A percentile compares a stretch with the other conserved stretches of the same genome.
Evolutionary conservation across 306 rosid genomes (phyloP).

Genomic region (Albizia julibrissin): DNA sequence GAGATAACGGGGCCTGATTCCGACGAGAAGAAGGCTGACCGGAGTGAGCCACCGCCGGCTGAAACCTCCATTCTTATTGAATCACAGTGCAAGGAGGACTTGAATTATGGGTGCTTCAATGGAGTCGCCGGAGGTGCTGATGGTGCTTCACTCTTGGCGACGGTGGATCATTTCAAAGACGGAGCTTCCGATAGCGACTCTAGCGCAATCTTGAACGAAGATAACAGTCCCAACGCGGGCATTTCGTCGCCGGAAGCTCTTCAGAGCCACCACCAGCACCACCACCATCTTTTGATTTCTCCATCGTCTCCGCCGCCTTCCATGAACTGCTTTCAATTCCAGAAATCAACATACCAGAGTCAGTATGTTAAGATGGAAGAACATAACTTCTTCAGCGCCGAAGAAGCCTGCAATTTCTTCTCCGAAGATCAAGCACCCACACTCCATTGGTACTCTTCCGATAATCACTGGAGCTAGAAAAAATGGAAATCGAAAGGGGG

Average conservation of each 20-base stretch:
- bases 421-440: slow-evolving; percentile 91
- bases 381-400: slow-evolving; percentile 83
- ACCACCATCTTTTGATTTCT: slow-evolving; percentile 44
- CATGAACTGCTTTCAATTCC: slow-evolving; percentile 61
- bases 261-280: slow-evolving; percentile 42
- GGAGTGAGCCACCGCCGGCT: background rate
- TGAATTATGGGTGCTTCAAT: slow-evolving; percentile 48
- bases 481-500: background rate
- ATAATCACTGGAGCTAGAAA: slow-evolving; percentile 57
- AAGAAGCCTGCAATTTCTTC: slow-evolving; percentile 83
- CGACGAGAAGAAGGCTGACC: slow-evolving; percentile 2
- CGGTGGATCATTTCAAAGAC: slow-evolving; percentile 60
- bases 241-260: slow-evolving; percentile 54
- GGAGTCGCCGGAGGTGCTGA: slow-evolving; percentile 1
- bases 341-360: slow-evolving; percentile 52
- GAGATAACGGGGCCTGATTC: slow-evolving; percentile 50
- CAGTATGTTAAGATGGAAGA: slow-evolving; percentile 89
- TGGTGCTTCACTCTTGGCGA: slow-evolving; percentile 38
- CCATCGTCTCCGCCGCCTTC: slow-evolving; percentile 52
- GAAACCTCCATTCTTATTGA: slow-evolving; percentile 36
- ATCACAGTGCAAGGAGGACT: slow-evolving; percentile 46
- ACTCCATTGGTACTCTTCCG: slow-evolving; percentile 79
- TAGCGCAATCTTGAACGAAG: slow-evolving; percentile 86
- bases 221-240: slow-evolving; percentile 56
- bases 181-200: slow-evolving; percentile 94